These are phyloP conservation scores for Coriolopsis trogii DNA, from an alignment of 1,284 basidiomycete species.

Conservation along the genomic window DNA sequence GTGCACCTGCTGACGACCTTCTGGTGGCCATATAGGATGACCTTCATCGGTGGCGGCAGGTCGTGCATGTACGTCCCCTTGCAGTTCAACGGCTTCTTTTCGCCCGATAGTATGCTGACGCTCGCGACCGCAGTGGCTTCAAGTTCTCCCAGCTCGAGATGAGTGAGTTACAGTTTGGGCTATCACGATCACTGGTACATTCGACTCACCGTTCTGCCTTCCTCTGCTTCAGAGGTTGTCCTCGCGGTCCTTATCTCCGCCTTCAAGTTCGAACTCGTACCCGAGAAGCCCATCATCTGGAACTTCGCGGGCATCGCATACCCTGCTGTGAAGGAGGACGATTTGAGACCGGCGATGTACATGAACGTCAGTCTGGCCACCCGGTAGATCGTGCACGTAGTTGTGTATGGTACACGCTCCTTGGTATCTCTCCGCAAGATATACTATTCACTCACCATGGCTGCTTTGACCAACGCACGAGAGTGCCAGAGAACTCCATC, in stretches of 20 bases:
- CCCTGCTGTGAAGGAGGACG: too few species aligned
- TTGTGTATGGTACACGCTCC: too few species aligned
- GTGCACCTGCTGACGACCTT: neutral
- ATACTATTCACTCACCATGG: too few species aligned
- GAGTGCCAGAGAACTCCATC: too few species aligned
- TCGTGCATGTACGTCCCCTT: constrained; percentile 33
- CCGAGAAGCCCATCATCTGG: constrained; percentile 21
- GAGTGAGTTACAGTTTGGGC: constrained; percentile 28
- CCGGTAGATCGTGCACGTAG: too few species aligned
- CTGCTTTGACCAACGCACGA: too few species aligned
- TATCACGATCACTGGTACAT: constrained; percentile 28
- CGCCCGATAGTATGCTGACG: neutral
- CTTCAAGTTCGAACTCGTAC: constrained; percentile 9
- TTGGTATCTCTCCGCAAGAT: too few species aligned
- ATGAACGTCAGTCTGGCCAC: too few species aligned
- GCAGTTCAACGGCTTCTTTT: neutral
- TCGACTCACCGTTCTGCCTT: neutral
- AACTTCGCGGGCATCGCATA: too few species aligned
- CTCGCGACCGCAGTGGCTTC: constrained; percentile 30
- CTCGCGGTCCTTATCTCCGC: constrained; percentile 3
- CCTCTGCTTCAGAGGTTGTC: constrained; percentile 8
- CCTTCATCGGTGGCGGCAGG: constrained; percentile 36
- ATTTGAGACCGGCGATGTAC: too few species aligned
- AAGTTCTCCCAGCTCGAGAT: constrained; percentile 38
- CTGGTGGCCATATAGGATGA: constrained; percentile 35